Evolutionary conservation across 352 stramenopile species (phyloP).

Genomic region (Aphanomyces euteiches): DNA sequence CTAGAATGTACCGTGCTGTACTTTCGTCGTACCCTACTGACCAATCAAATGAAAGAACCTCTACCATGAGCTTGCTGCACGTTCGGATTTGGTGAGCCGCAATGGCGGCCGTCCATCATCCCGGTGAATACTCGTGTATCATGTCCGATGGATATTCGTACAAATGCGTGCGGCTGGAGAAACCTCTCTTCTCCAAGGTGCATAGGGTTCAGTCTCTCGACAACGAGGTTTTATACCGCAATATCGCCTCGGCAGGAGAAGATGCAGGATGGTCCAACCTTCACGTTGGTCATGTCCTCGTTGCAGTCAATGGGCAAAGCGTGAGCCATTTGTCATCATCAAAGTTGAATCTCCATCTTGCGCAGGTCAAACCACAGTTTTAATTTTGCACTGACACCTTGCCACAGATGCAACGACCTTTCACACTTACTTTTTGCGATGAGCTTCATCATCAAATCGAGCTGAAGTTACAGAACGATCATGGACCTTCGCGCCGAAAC

Average conservation of each 20-base stretch:
- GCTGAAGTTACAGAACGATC: not conserved
- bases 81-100: too few species aligned
- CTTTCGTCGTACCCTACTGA: too few species aligned
- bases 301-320: conserved; percentile 15
- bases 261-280: not conserved
- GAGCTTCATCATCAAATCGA: not conserved
- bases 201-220: conserved; percentile 10
- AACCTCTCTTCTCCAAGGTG: conserved; percentile 13
- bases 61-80: too few species aligned
- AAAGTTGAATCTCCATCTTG: not conserved
- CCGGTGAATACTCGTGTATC: conserved; percentile 16
- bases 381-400: not conserved
- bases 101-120: not conserved
- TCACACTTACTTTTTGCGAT: not conserved
- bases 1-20: too few species aligned
- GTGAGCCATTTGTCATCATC: conserved; percentile 1
- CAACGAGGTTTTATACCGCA: not conserved
- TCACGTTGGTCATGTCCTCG: conserved; percentile 17
- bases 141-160: not conserved
- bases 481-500: too few species aligned
- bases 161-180: not conserved
- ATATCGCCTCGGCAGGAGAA: not conserved
- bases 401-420: not conserved
- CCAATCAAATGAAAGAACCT: too few species aligned
- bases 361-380: conserved; percentile 4